phyloP scores from a whole-genome alignment of 208 protist species.

The Leishmania turanica region DNA sequence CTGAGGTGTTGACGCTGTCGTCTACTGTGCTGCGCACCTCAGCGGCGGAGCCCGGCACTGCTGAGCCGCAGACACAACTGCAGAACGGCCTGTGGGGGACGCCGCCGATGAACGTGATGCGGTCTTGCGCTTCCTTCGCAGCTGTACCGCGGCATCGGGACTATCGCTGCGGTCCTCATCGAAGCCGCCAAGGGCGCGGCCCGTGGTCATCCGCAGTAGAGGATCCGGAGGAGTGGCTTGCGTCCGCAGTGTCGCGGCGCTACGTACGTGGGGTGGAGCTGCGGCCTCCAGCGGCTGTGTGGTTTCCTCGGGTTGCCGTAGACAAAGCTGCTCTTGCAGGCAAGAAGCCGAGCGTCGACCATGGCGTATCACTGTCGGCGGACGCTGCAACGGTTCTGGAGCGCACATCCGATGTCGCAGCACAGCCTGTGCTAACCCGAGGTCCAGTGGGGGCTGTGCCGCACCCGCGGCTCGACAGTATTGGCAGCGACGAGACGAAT shows the following conservation, averaged over 20 bases:
- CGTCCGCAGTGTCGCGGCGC: constrained; percentile 1
- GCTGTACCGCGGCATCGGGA: background rate
- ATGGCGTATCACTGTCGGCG: background rate
- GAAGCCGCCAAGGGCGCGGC: background rate
- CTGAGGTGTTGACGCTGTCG: constrained; percentile 16
- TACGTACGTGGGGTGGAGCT: constrained; percentile 14
- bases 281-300: constrained; percentile 1
- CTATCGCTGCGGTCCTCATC: background rate
- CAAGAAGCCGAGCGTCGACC: background rate
- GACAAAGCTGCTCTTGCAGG: background rate
- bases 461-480: constrained; percentile 9
- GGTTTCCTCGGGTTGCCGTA: background rate
- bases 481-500: background rate
- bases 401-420: background rate
- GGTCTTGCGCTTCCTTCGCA: background rate
- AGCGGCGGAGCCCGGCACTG: background rate
- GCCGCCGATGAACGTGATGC: background rate
- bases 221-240: constrained; percentile 12
- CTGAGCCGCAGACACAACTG: background rate
- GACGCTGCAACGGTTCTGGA: background rate
- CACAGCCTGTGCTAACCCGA: constrained; percentile 11
- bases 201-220: background rate
- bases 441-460: constrained; percentile 24
- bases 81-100: background rate
- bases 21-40: background rate